phyloP scores from a whole-genome alignment of 2,329 filamentous ascomycete species.

The Passalora sequoiae region DNA sequence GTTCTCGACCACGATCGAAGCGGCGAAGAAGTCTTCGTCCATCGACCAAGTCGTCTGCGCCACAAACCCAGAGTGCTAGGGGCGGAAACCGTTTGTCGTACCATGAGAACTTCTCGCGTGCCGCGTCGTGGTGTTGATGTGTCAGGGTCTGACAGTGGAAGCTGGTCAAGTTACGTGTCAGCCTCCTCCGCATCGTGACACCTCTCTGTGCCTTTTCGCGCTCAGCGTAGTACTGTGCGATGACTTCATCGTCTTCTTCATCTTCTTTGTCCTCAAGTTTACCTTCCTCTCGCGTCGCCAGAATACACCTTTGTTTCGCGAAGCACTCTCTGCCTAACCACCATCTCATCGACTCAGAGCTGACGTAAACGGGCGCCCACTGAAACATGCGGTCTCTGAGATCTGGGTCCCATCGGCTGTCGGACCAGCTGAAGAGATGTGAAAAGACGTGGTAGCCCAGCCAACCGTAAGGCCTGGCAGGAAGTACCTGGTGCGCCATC shows the following conservation, averaged over 20 bases:
- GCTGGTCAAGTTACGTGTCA: conserved; percentile 28
- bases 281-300: conserved; percentile 70
- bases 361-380: conserved; percentile 86
- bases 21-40: conserved; percentile 67
- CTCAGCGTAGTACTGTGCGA: conserved; percentile 33
- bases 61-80: conserved; percentile 82
- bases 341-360: conserved; percentile 87
- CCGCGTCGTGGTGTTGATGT: conserved; percentile 29
- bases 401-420: conserved; percentile 75
- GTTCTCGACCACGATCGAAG: conserved; percentile 72
- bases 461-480: conserved; percentile 65
- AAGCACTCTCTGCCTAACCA: conserved; percentile 89
- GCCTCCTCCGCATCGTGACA: conserved; percentile 24
- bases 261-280: conserved; percentile 54
- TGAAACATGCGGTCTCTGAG: conserved; percentile 81
- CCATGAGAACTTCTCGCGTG: conserved; percentile 58
- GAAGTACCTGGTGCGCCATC: conserved; percentile 65
- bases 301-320: conserved; percentile 76
- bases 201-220: conserved; percentile 27
- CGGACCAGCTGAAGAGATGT: conserved; percentile 84
- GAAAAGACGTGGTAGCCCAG: conserved; percentile 86
- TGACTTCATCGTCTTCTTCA: conserved; percentile 38
- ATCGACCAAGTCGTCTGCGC: conserved; percentile 78
- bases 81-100: conserved; percentile 75
- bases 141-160: conserved; percentile 29